phyloP scores from a whole-genome alignment of 208 protist genomes.

The Crithidia expoeki region DNA sequence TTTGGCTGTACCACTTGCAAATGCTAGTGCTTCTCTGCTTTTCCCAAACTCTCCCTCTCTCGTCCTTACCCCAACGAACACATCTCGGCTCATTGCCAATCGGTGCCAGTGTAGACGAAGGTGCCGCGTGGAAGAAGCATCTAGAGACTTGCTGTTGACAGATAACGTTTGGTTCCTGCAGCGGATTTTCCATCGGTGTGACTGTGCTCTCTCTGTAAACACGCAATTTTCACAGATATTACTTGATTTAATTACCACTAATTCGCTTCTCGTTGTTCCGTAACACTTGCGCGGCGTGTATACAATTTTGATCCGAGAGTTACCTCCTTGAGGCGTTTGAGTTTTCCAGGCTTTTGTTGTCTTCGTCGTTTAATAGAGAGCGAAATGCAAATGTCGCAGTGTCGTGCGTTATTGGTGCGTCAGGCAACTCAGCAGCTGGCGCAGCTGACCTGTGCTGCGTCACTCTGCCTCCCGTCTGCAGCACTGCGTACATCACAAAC shows the following conservation, averaged over 20 bases:
- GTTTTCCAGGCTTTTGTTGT: not conserved
- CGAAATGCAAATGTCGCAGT: slow-evolving; percentile 5
- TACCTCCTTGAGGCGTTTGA: not conserved
- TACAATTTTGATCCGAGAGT: not conserved
- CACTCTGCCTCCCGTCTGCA: not conserved
- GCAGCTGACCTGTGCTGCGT: not conserved
- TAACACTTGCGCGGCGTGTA: too few species aligned
- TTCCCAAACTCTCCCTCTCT: too few species aligned
- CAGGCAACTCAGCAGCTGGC: slow-evolving; percentile 14
- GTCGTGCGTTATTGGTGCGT: not conserved
- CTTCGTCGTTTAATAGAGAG: not conserved
- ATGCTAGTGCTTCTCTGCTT: too few species aligned
- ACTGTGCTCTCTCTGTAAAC: not conserved
- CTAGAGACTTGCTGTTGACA: too few species aligned
- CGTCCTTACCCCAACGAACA: too few species aligned
- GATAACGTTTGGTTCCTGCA: too few species aligned
- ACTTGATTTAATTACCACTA: not conserved
- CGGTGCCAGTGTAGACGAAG: too few species aligned
- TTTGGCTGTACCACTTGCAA: too few species aligned
- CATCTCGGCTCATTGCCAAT: too few species aligned
- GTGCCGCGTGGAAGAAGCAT: too few species aligned
- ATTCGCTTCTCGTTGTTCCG: not conserved
- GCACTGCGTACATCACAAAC: not conserved
- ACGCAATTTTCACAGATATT: not conserved
- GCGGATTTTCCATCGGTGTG: too few species aligned